Base-by-base conservation (phyloP, 768 basidiomycete species). In the Suillus placidus region DNA sequence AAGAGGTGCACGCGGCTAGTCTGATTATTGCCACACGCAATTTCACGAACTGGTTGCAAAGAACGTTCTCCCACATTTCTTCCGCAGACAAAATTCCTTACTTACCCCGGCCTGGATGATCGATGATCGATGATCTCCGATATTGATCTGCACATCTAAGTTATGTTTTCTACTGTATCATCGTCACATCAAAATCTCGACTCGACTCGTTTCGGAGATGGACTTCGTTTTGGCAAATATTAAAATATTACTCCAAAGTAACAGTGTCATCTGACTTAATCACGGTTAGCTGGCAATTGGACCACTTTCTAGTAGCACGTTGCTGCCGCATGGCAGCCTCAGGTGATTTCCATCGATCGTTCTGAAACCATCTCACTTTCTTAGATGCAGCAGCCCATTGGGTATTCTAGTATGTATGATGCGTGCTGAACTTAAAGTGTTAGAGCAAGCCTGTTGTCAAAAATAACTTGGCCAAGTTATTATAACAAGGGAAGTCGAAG, bases 281-380 rank as follows among this genome's bases (percentile, higher is more conserved):
- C 32, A 34, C 18, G 18, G 18, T 54, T 12, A 51, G 23, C 52
- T 34, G 58, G 38, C 26, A 26, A 26, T 40, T 30, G 57, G n/a
- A 30, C 58, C 38, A 60, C 30, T 42, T 35, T 30, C 26, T 32
- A 43, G 58, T 60, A 43, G 58, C 40, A 60, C 58, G 40, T 60
- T 60, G 58, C 40, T 12, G 42, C 58, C 58, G 40, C 58, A 60
- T 60, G 58, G 57, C 9, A 18, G 38, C 38, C 57, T 12, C 37
- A 60, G 26, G 26, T 40, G 10, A 18, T 26, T 18, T 60, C n/a
- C 5, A 20, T 60, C 18, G 26, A 60, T 30, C 30, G 20, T 30
- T 20, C 26, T 60, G 10, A 42, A 42, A 18, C 30, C 26, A 60
- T 32, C 30, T 20, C 37, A 30, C 10, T 60, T 20, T 55, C 12